Conservation (phyloP, 306 rosid species). For the Crotalaria pallida region DNA sequence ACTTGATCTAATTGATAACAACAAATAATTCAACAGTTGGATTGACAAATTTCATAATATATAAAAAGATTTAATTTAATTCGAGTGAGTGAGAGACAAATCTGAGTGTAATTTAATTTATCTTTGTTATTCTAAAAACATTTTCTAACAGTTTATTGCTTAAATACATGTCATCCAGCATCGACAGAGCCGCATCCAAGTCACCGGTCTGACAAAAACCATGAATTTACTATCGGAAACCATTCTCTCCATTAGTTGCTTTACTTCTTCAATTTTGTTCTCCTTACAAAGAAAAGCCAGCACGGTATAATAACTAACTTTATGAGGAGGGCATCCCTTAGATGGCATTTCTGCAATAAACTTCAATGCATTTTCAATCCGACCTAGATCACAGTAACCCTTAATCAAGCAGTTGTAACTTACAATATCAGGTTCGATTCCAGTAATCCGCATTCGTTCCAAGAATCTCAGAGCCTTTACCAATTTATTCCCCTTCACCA, state of each 20-base stretch:
- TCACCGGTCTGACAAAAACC: conserved; percentile 75
- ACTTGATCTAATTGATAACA: no score
- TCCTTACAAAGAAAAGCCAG: conserved; percentile 71
- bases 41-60: no score
- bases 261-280: conserved; percentile 54
- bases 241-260: conserved; percentile 58
- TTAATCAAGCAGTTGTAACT: conserved; percentile 77
- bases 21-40: no score
- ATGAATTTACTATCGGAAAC: conserved; percentile 47
- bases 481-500: conserved; percentile 57
- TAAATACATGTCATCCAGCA: conserved; percentile 85
- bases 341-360: conserved; percentile 60
- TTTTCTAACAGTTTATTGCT: conserved; percentile 75
- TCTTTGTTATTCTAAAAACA: no score
- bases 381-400: conserved; percentile 64
- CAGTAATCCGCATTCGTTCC: conserved; percentile 57
- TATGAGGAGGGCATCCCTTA: conserved; percentile 67
- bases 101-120: no score
- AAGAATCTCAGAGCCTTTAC: conserved; percentile 63
- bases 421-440: conserved; percentile 58
- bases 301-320: conserved; percentile 78
- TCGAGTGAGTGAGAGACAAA: no score
- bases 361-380: conserved; percentile 52
- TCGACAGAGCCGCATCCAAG: conserved; percentile 65
- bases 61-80: no score